Evolutionary conservation across 2,329 filamentous ascomycete genomes (phyloP), one percentile per base, ranked within the genome.

Genomic region (Aureobasidium sp.): DNA sequence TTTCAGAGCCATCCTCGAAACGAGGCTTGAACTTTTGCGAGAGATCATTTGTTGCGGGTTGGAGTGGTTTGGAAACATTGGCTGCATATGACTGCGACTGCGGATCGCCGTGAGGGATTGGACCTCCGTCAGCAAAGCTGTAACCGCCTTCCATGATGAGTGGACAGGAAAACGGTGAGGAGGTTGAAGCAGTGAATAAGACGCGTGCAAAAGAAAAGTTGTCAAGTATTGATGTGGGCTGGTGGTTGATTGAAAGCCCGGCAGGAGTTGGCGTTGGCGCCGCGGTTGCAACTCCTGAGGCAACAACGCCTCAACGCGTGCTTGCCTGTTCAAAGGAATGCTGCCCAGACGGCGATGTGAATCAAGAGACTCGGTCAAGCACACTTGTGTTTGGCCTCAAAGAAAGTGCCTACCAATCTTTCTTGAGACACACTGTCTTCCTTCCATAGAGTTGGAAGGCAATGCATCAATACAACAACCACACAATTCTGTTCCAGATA

Each of bases 11-110:
- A 32, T 59, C 55, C 14, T 49, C 55, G 16, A 29, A 16, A 11
- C 55, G 55, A 30, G 55, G 55, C 42, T 41, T 59, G 55, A 59
- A 59, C 14, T 41, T 49, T 2, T 59, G 44, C 2, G 45, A 39
- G n/a, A 59, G 55, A 42, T 59, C 55, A 34, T 39, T 59, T 16
- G 55, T 59, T 6, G 44, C 45, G 34, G 27, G 21, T 11, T 39
- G 32, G 5, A 39, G 10, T 14, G 42, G 32, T 13, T 37, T 37
- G 1, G 54, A 37, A 1, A 58, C 42, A 4, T 58, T 47, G n/a
- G 42, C 54, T 2, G 32, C 9, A 25, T 37, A 30, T 27, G 32
- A 11, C 1, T 47, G 29, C n/a, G 29, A 14, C 8, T 27, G 3
- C 2, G 51, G 51, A n/a, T 55, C 51, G 13, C 51, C 51, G 3